Evolutionary conservation across 108 stramenopile genomes (phyloP), one percentile per base, ranked within the genome.

Genomic region (Pseudonitzschia pungens): DNA sequence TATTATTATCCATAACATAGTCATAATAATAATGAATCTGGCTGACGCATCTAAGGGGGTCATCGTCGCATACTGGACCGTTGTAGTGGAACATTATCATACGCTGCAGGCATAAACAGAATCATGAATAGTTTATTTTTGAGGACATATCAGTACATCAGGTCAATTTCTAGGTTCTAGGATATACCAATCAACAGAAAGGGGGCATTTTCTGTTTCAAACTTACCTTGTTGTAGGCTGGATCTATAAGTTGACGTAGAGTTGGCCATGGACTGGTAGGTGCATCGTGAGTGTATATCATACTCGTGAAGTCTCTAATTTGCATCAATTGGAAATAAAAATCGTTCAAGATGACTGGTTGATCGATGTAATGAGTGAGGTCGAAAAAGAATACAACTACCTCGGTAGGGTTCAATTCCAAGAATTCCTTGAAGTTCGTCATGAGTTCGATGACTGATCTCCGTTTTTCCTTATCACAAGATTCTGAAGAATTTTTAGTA

Each of bases 51-150:
- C 41, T 24, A 9, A 22, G 32, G 20, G 57, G 26, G 15, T 81
- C 60, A 41, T 77, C 65, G 20, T 73, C 72, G 33, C 87, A 92
- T 22, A 45, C 67, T 14, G 82, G 84, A 20, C 84, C 87, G 70
- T 84, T 83, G 67, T 79, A 81, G 29, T 87, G 82, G 60, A 92
- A 92, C 16, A 87, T 36, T 28, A 92, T 76, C 33, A 92, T 80
- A 54, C 86, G 82, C 72, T 82, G 40, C 7, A 62, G 6, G 4
- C 20, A 18, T n/a, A 55, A 18, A 31, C 36, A 62, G n/a, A 62
- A 62, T 48, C 45, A 54, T 54, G 24, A 24, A 24, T 14, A 14
- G 24, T 9, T 8, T 14, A 54, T 14, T 7, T 12, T 9, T 54
- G 53, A 24, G 36, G 36, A 36, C 6, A 6, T 36, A 6, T 36